Percentiles rank a stretch among this genome's conserved stretches.
Conservation (phyloP, 2,329 filamentous ascomycete genomes). For the Triangularia verruculosa region DNA sequence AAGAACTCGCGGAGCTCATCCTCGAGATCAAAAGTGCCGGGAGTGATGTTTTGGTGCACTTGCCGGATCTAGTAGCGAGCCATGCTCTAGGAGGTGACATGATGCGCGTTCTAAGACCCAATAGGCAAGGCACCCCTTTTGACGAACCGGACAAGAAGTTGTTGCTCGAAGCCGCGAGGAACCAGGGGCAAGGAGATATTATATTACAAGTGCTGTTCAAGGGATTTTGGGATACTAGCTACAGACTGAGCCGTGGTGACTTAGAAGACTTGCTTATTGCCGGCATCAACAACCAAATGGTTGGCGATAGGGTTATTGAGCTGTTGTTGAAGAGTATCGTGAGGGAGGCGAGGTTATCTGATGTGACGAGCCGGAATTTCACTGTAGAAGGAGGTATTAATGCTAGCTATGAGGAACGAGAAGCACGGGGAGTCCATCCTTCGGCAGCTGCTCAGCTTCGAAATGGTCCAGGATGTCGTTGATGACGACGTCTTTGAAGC, state of each 20-base stretch:
- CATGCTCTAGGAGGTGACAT: not conserved
- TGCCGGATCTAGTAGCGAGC: not conserved
- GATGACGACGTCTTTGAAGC: not conserved
- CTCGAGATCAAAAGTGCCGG: not conserved
- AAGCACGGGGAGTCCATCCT: not conserved
- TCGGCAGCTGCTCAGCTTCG: not conserved
- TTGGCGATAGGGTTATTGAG: not conserved
- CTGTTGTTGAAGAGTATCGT: not conserved
- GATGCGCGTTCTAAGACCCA: not conserved
- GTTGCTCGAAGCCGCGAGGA: not conserved
- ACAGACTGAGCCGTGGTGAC: not conserved
- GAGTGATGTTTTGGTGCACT: not conserved
- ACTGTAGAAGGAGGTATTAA: not conserved
- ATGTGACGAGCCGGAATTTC: not conserved
- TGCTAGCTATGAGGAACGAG: not conserved
- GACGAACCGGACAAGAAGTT: not conserved
- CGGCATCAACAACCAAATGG: not conserved
- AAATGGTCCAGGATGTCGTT: not conserved
- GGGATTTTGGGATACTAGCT: not conserved
- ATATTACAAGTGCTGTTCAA: not conserved
- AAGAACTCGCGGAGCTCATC: not conserved
- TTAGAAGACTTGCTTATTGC: not conserved
- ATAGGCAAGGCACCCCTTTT: not conserved
- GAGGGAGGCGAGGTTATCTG: too few species aligned
- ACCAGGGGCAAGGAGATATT: not conserved